Evolutionary conservation across 805 yeast species (phyloP), one percentile per base, ranked within the genome.

Genomic region (Kodamaea kaohsiungensis): DNA sequence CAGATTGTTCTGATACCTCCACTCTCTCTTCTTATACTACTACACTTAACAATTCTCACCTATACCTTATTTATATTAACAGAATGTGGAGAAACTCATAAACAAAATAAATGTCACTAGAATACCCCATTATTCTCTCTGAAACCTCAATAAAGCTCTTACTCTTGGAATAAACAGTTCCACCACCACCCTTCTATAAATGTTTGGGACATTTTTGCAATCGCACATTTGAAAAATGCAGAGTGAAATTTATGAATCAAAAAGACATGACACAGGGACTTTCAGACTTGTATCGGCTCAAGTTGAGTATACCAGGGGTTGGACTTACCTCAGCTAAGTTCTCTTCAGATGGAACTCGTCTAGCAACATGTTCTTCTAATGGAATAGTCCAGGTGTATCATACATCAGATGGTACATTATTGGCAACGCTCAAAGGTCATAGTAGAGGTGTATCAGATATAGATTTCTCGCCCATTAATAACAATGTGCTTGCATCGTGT

Each of bases 401-500:
- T 33, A 50, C 68, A 13, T 40, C 42, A 0, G 53, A 53, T 7
- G 81, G 79, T 1, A 56, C 61, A 6, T 60, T 73, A 25, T 54
- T 68, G 8, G 59, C 73, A 25, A 65, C 73, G 12, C 61, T 80
- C 40, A 54, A 56, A 8, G 92, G 91, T 1, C 96, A 93, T 65
- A 67, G 81, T 1, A 77, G 70, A 25, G 95, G 96, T 1, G 76
- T 93, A 1, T 87, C 92, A 12, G 91, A 87, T 56, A 61, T 95
- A 0, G 80, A 83, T 38, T 93, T 91, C 84, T 83, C 92, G 1
- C 92, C 93, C 1, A 66, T 73, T 42, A 86, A 88, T 65, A 79
- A 88, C 10, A 73, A 77, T 50, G 82, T 87, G 49, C 56, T 93
- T 6, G 97, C 96, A 1, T 83, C 96, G 0, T 95, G 88, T 1